Evolutionary conservation across 257 asterid genomes (phyloP).

Genomic region (Thymus quinquecostatus): DNA sequence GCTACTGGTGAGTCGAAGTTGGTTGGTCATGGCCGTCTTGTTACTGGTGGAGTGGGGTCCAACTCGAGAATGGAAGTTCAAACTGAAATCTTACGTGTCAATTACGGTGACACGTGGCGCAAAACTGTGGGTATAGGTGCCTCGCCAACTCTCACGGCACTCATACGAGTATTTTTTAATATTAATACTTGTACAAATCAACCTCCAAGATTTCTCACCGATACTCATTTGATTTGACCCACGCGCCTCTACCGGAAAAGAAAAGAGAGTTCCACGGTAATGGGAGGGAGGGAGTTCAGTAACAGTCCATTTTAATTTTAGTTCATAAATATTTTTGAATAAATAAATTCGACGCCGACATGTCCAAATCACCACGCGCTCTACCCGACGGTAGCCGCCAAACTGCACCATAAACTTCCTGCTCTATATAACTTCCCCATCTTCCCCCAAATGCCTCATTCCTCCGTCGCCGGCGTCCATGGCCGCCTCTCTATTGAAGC

Average conservation of each 20-base stretch:
- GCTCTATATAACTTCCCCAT: neutral
- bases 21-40: too few species aligned
- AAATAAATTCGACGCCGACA: too few species aligned
- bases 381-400: neutral
- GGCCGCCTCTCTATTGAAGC: constrained; percentile 46
- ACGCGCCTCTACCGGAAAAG: too few species aligned
- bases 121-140: constrained; percentile 20
- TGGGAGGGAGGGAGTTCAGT: too few species aligned
- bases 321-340: too few species aligned
- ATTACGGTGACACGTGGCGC: constrained; percentile 23
- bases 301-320: too few species aligned
- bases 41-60: neutral
- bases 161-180: neutral
- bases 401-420: neutral
- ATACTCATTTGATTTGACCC: too few species aligned
- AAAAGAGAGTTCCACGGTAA: too few species aligned
- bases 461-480: constrained; percentile 38
- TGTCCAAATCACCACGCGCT: neutral
- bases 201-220: too few species aligned
- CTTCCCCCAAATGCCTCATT: neutral
- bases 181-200: too few species aligned
- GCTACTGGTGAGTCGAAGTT: neutral
- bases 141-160: neutral
- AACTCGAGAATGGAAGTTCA: neutral
- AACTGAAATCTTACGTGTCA: constrained; percentile 20